Conservation (phyloP, 192 early-diverging fungal species). For the Allomyces macrogynus region DNA sequence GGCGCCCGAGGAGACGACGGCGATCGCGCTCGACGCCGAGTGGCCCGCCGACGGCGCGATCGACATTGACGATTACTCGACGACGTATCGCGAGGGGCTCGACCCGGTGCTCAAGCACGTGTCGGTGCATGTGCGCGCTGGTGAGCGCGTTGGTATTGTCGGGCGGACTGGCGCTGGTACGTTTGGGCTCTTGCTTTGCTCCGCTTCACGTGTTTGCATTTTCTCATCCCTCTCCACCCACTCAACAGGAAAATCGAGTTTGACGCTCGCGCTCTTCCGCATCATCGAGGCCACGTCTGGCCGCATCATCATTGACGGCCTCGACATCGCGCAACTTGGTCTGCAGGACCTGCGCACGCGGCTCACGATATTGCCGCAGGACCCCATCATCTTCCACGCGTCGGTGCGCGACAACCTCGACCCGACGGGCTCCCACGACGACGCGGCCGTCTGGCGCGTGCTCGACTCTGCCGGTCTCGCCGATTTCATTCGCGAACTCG, state of each 20-base stretch:
- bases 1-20: not conserved
- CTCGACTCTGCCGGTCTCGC: no score
- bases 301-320: constrained; percentile 6
- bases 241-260: constrained; percentile 2
- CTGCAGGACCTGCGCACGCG: constrained; percentile 5
- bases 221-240: no score
- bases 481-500: not conserved
- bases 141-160: constrained; percentile 33
- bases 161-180: constrained; percentile 12
- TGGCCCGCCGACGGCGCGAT: constrained; percentile 23
- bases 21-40: not conserved
- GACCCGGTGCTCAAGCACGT: constrained; percentile 19
- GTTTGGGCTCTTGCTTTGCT: not conserved
- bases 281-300: constrained; percentile 14
- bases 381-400: constrained; percentile 4
- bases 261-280: constrained; percentile 12
- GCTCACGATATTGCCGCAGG: constrained; percentile 4
- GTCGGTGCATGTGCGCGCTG: not conserved
- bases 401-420: constrained; percentile 8
- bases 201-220: constrained; percentile 2
- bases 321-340: not conserved
- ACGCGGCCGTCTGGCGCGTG: constrained; percentile 5
- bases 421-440: constrained; percentile 4
- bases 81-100: constrained; percentile 19
- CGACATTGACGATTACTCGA: constrained; percentile 13